A percentile compares a stretch with the other conserved stretches of the same genome.
These are phyloP conservation scores for Kurtzmaniella fragi DNA, from an alignment of 805 yeast species.

Conservation along the genomic window DNA sequence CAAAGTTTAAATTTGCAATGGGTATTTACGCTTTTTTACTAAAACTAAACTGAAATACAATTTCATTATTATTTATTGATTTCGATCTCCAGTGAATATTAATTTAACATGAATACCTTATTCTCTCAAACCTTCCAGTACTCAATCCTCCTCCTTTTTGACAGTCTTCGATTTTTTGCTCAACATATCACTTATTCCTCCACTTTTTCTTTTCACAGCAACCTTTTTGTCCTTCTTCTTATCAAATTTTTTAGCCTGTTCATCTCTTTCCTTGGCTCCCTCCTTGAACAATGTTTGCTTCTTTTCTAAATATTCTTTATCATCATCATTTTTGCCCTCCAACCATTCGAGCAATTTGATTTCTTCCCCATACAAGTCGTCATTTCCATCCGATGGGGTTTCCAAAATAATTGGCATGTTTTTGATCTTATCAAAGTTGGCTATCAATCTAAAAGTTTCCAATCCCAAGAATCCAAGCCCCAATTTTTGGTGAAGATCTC, in stretches of 20 bases:
- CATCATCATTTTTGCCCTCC: constrained; percentile 49
- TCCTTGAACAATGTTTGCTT: constrained; percentile 42
- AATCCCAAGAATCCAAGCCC: constrained; percentile 89
- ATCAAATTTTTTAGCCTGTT: constrained; percentile 61
- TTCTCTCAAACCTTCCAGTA: too few relatives aligned
- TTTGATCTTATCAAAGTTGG: constrained; percentile 59
- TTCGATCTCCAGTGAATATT: too few relatives aligned
- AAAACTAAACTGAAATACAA: too few relatives aligned
- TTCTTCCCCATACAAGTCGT: constrained; percentile 73
- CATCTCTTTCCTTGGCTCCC: constrained; percentile 70
- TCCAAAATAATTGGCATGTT: constrained; percentile 80
- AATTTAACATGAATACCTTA: too few relatives aligned
- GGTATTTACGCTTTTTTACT: too few relatives aligned
- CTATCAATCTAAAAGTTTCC: constrained; percentile 74
- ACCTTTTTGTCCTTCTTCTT: constrained; percentile 31
- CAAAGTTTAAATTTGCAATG: neutral
- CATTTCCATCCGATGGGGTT: constrained; percentile 60
- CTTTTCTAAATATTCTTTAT: constrained; percentile 50
- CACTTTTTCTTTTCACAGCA: constrained; percentile 5
- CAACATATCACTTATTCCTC: constrained; percentile 15
- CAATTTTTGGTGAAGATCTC: constrained; percentile 85
- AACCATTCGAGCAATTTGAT: constrained; percentile 81
- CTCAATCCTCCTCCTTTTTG: constrained; percentile 9
- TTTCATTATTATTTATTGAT: too few relatives aligned
- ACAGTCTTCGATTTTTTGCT: constrained; percentile 13